Conservation (phyloP, 768 basidiomycete genomes). For the Tremella mesenterica region DNA sequence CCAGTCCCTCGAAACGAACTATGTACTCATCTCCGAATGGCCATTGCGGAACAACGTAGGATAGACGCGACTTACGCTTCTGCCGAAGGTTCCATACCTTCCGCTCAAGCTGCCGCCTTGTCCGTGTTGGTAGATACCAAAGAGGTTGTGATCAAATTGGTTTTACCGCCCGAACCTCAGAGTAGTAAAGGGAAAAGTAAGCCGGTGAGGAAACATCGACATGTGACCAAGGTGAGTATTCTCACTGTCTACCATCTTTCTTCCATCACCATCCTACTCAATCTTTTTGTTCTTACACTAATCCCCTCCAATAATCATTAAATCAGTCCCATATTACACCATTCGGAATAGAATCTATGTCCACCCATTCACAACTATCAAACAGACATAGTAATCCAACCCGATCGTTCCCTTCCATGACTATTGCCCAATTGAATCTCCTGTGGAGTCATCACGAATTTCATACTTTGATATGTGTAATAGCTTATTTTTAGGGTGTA, state of each 20-base stretch:
- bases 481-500: not conserved
- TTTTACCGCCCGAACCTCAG: conserved; percentile 36
- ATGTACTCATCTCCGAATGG: conserved; percentile 26
- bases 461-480: not conserved
- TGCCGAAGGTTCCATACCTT: conserved; percentile 25
- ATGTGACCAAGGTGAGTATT: conserved; percentile 23
- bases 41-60: conserved; percentile 36
- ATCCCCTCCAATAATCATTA: too few species aligned
- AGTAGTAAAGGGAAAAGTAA: conserved; percentile 21
- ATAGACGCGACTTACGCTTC: conserved; percentile 38
- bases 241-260: not conserved
- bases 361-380: too few species aligned
- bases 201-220: conserved; percentile 28
- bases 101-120: conserved; percentile 21
- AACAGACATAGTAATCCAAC: too few species aligned
- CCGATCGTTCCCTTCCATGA: not conserved
- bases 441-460: not conserved
- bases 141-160: conserved; percentile 32
- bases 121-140: conserved; percentile 27
- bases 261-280: too few species aligned
- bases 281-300: too few species aligned
- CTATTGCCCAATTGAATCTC: not conserved
- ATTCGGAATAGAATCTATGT: too few species aligned
- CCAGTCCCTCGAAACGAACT: conserved; percentile 38
- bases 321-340: too few species aligned